Evolutionary conservation across 768 basidiomycete species (phyloP).

Genomic region (Lentinus brumalis): DNA sequence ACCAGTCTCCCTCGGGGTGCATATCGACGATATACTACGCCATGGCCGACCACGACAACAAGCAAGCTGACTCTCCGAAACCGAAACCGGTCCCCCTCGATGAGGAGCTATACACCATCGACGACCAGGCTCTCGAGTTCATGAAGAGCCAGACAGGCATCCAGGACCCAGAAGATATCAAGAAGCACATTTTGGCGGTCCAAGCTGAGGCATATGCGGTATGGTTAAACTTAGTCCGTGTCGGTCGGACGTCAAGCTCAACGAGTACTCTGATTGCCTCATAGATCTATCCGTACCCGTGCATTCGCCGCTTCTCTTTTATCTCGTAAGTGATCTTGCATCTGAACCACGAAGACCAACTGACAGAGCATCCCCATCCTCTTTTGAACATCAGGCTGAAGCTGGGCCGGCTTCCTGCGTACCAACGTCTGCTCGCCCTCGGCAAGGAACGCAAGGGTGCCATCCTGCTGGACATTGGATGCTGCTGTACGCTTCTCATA

Average conservation of each 20-base stretch:
- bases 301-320: conserved; percentile 31
- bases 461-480: conserved; percentile 48
- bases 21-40: too few species aligned
- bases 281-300: conserved; percentile 35
- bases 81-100: conserved; percentile 8
- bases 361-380: background rate
- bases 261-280: background rate
- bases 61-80: background rate
- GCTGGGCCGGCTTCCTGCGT: conserved; percentile 27
- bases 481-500: conserved; percentile 40
- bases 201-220: conserved; percentile 35
- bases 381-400: conserved; percentile 19
- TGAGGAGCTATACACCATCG: conserved; percentile 20
- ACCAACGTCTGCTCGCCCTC: conserved; percentile 35
- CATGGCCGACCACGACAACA: background rate
- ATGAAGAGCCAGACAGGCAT: conserved; percentile 31
- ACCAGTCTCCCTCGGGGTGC: too few species aligned
- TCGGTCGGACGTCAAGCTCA: background rate
- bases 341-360: too few species aligned
- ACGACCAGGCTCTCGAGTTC: conserved; percentile 18
- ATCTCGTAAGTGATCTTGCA: conserved; percentile 18
- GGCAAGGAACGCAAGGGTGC: conserved; percentile 38
- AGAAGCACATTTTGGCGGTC: conserved; percentile 31
- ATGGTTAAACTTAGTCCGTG: background rate
- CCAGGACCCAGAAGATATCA: conserved; percentile 31